phyloP scores from a whole-genome alignment of 2,329 filamentous ascomycete genomes.

The Elsinoe fawcettii region DNA sequence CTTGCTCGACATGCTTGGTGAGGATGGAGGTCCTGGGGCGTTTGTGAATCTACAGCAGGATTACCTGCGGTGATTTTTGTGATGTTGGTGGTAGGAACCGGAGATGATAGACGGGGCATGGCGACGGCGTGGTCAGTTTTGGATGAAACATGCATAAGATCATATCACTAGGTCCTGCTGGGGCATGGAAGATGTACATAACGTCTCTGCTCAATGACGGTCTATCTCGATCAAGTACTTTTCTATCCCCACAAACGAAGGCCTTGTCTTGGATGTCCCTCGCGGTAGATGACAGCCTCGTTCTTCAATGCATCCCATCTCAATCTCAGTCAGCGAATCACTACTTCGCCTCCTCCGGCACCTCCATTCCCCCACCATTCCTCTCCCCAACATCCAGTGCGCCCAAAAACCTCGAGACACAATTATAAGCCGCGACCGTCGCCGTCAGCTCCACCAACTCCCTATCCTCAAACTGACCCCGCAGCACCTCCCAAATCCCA shows the following conservation, averaged over 20 bases:
- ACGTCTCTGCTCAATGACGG: not conserved
- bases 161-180: not conserved
- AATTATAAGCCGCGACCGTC: constrained; percentile 33
- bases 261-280: no score
- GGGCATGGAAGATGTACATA: not conserved
- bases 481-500: constrained; percentile 26
- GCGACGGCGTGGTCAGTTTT: not conserved
- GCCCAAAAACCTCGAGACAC: constrained; percentile 33
- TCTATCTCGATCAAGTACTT: not conserved
- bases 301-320: no score
- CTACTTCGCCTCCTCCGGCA: constrained; percentile 22
- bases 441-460: constrained; percentile 32
- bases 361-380: constrained; percentile 29
- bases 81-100: not conserved
- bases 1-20: constrained; percentile 65
- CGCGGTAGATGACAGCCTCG: no score
- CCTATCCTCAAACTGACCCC: constrained; percentile 24
- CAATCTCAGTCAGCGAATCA: not conserved
- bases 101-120: not conserved
- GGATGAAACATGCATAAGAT: not conserved
- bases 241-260: not conserved
- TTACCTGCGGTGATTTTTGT: not conserved
- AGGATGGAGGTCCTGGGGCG: constrained; percentile 67
- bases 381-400: constrained; percentile 33
- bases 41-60: constrained; percentile 55